Conservation (phyloP, 2,329 filamentous ascomycete genomes). For the Phyllosticta citrichinensis region DNA sequence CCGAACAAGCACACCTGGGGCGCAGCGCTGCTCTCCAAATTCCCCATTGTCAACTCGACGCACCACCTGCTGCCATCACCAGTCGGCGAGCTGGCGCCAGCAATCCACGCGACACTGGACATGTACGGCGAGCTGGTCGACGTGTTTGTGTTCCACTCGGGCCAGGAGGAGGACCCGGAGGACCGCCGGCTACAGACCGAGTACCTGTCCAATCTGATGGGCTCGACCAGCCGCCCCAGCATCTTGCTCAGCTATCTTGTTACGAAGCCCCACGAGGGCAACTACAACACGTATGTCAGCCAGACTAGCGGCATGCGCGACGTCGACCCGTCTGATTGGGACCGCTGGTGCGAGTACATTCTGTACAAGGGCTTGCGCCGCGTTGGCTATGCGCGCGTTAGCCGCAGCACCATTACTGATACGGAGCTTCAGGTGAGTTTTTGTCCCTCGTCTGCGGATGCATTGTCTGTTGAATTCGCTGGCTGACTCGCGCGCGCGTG, state of each 20-base stretch:
- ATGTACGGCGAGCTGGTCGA: constrained; percentile 85
- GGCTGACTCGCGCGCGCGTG: no score
- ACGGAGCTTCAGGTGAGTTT: constrained; percentile 75
- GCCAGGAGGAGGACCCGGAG: constrained; percentile 91
- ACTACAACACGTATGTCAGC: constrained; percentile 94
- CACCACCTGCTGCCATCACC: constrained; percentile 91
- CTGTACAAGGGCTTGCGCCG: constrained; percentile 82
- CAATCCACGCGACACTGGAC: constrained; percentile 92
- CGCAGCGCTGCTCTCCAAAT: constrained; percentile 83
- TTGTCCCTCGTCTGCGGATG: background rate
- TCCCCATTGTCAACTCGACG: constrained; percentile 93
- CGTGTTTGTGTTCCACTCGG: constrained; percentile 96
- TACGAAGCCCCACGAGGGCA: constrained; percentile 78
- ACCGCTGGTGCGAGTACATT: constrained; percentile 98
- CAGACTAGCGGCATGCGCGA: constrained; percentile 85
- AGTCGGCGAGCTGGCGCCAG: constrained; percentile 87
- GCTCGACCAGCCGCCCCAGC: constrained; percentile 64
- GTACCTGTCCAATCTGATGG: constrained; percentile 85
- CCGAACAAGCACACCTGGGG: constrained; percentile 99
- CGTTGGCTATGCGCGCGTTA: constrained; percentile 82
- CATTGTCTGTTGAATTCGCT: background rate
- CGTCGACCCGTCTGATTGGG: constrained; percentile 87
- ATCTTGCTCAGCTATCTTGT: constrained; percentile 89
- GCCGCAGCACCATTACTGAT: constrained; percentile 84
- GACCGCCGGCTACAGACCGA: constrained; percentile 78